Percentiles rank a stretch among this genome's conserved stretches.
Evolutionary conservation across 371 early-diverging fungal species (phyloP).

Genomic region (Entomophthora muscae): DNA sequence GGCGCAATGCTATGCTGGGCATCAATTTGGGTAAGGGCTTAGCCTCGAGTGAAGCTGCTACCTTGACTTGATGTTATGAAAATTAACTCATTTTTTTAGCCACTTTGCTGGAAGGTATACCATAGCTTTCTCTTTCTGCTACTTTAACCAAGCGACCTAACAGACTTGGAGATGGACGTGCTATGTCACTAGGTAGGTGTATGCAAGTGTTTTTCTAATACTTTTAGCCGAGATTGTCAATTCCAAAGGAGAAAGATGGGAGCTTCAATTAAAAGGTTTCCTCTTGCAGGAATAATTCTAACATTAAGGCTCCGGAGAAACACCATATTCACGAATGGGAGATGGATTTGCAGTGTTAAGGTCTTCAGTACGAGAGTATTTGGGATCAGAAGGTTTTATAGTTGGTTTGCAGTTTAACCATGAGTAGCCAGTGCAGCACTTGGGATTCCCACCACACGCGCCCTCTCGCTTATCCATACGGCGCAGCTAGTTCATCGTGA

Average conservation of each 20-base stretch:
- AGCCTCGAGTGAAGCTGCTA: no score
- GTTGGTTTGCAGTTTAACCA: not conserved
- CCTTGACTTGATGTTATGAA: no score
- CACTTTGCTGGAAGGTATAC: not conserved
- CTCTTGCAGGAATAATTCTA: not conserved
- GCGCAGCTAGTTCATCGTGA: conserved; percentile 48
- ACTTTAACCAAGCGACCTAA: no score
- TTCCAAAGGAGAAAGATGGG: conserved; percentile 31
- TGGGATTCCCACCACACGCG: conserved; percentile 65
- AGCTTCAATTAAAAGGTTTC: conserved; percentile 59
- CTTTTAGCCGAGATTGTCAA: conserved; percentile 17
- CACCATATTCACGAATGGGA: conserved; percentile 72
- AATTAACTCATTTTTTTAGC: no score
- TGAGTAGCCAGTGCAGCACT: conserved; percentile 29
- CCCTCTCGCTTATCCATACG: conserved; percentile 44
- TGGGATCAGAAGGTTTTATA: conserved; percentile 51
- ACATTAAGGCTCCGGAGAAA: conserved; percentile 48
- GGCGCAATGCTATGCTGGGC: conserved; percentile 74
- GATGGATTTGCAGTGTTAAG: conserved; percentile 77
- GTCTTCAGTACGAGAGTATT: conserved; percentile 66
- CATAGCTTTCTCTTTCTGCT: no score
- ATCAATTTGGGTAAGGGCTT: conserved; percentile 80
- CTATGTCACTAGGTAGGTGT: conserved; percentile 48
- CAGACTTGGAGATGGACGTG: conserved; percentile 77
- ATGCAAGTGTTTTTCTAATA: not conserved